Evolutionary conservation across 352 stramenopile species (phyloP), one percentile per base, ranked within the genome.

Genomic region (Pythium catenulatum): DNA sequence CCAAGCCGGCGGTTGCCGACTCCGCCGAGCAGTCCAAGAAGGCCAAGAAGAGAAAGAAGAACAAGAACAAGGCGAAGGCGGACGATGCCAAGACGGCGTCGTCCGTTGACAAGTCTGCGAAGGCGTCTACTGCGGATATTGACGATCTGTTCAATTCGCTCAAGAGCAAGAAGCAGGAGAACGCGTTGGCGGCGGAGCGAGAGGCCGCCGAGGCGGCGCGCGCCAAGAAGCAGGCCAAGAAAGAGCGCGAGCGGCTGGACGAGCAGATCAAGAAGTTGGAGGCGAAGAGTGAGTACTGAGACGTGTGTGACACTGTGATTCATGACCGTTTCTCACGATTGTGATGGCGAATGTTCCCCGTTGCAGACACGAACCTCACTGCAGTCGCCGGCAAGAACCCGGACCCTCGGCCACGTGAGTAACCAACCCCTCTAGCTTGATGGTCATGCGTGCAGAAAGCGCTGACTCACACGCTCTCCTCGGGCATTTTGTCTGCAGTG

Each of bases 221-320:
- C 61, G 89, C 91, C 48, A 72, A 86, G 15, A 89, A 89, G 9
- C 83, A 86, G 66, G 84, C 93, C 70, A 90, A 91, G 48, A 92
- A 96, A 56, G 94, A 95, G 77, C 95, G 95, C 66, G 88, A 95
- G 87, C 89, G 80, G 9, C 88, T 97, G 50, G 89, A 97, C 21
- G 90, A 96, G 68, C 92, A 97, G 85, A 97, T 98, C 82, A 96
- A 97, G 80, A 92, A 93, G 86, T 90, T 97, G 14, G 94, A 98
- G 80, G 92, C 93, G 32, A 91, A 97, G 81, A 97, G 95, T 98
- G 86, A 65, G 94, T 93, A 41, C 14, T 65, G 30, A 27, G 13
- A 19, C 8, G 79, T 52, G 30, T n/a, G n/a, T n/a, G n/a, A n/a
- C n/a, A n/a, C n/a, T n/a, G n/a, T n/a, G n/a, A n/a, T n/a, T n/a